Percentiles rank a stretch among this genome's conserved stretches.
Conservation (phyloP, 108 stramenopile species). For the Cyclotella cryptica region DNA sequence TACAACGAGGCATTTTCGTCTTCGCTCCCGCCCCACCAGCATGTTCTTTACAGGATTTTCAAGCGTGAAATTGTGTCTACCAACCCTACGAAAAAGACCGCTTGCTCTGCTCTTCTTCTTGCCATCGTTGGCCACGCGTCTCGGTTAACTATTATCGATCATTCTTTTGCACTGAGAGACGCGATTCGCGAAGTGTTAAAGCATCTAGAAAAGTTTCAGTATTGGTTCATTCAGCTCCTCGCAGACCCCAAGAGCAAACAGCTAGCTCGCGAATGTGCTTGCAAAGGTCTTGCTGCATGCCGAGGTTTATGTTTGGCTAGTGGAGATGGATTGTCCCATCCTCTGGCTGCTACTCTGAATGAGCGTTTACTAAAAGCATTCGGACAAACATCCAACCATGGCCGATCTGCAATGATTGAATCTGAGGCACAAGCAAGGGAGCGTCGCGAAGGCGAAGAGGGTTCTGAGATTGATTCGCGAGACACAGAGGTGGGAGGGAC, state of each 20-base stretch:
- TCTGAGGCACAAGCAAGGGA: slow-evolving; percentile 63
- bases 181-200: slow-evolving; percentile 53
- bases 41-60: slow-evolving; percentile 71
- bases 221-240: slow-evolving; percentile 73
- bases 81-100: slow-evolving; percentile 71
- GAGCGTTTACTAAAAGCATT: slow-evolving; percentile 71
- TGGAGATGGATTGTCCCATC: slow-evolving; percentile 1
- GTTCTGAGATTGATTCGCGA: slow-evolving; percentile 4
- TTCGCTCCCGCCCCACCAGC: slow-evolving; percentile 71
- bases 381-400: slow-evolving; percentile 83
- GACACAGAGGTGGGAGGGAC: slow-evolving; percentile 78
- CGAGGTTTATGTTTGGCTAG: slow-evolving; percentile 56
- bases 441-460: slow-evolving; percentile 32
- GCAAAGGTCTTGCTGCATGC: slow-evolving; percentile 82
- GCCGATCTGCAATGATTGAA: slow-evolving; percentile 84
- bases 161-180: slow-evolving; percentile 15
- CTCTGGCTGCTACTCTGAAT: slow-evolving; percentile 51
- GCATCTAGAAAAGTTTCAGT: slow-evolving; percentile 64
- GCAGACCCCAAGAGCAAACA: slow-evolving; percentile 84
- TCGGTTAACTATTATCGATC: slow-evolving; percentile 41
- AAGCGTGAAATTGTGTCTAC: slow-evolving; percentile 51
- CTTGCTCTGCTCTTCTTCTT: slow-evolving; percentile 68
- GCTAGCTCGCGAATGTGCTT: slow-evolving; percentile 80
- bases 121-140: slow-evolving; percentile 74
- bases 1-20: slow-evolving; percentile 60